A percentile compares a stretch with the other conserved stretches of the same genome.
Evolutionary conservation across 2,329 filamentous ascomycete species (phyloP).

Genomic region (Cordyceps farinosa): DNA sequence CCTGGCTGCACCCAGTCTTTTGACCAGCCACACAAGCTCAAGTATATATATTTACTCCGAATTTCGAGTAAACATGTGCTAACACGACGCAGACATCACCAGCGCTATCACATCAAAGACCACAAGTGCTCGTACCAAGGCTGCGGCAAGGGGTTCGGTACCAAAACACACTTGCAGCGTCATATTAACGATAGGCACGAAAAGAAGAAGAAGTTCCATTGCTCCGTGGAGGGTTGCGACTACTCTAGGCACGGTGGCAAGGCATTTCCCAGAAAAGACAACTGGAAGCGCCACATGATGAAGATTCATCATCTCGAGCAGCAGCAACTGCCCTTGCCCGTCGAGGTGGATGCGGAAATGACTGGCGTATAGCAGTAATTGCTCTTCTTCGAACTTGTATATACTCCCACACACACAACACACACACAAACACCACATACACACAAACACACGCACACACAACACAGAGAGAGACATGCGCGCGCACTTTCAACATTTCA

Average conservation of each 20-base stretch:
- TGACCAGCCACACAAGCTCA: conserved; percentile 58
- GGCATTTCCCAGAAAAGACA: conserved; percentile 59
- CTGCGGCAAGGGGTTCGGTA: conserved; percentile 57
- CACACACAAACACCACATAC: too few species aligned
- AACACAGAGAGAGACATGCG: too few species aligned
- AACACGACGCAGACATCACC: conserved; percentile 48
- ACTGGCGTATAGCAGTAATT: not conserved
- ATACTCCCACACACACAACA: conserved; percentile 5
- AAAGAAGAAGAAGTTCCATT: conserved; percentile 59
- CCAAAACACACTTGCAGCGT: conserved; percentile 58
- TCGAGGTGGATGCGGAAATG: conserved; percentile 36
- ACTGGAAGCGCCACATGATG: conserved; percentile 60
- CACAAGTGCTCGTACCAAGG: conserved; percentile 53
- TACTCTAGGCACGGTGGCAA: conserved; percentile 56
- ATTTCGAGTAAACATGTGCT: conserved; percentile 18
- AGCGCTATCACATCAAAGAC: conserved; percentile 57
- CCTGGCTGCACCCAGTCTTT: conserved; percentile 42
- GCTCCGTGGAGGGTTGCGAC: conserved; percentile 49
- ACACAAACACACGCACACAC: too few species aligned
- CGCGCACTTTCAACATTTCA: too few species aligned
- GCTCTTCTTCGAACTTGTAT: not conserved
- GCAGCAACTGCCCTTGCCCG: conserved; percentile 38
- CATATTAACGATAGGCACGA: conserved; percentile 61
- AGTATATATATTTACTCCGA: conserved; percentile 36
- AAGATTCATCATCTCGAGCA: conserved; percentile 53